Evolutionary conservation across 2,329 filamentous ascomycete genomes (phyloP), one percentile per base, ranked within the genome.

Genomic region (Penicillium sp.): DNA sequence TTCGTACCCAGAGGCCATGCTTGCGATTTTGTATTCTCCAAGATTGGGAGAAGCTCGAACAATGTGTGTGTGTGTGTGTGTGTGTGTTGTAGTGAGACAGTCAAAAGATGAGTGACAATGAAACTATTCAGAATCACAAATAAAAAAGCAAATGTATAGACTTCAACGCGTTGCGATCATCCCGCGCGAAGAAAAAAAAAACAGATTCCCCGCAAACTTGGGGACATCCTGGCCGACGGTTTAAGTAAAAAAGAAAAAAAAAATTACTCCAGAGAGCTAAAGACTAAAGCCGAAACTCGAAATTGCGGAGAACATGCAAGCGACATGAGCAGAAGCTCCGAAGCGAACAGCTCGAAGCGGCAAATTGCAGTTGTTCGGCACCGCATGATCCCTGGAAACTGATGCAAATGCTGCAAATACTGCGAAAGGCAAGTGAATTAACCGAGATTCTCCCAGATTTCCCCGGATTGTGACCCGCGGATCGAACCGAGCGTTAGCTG

Each of bases 271-370:
- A 33, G 15, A 47, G 26, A 9, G 30, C 30, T 35, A 51, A 35
- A 33, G 24, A 38, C 51, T 30, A 28, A 38, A 40, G n/a, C 15
- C 51, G 38, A 42, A 54, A 54, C 35, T 40, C 13, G 33, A 58
- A 56, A 55, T 56, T 61, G 62, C 62, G 62, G 62, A 61, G 62
- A 64, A 61, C 40, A n/a, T 59, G 50, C 35, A 61, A 53, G 61
- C 58, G 61, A 63, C 10, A 13, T 50, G 22, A 44, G 53, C n/a
- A 26, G 19, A 28, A 61, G 54, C 49, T 60, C 56, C 53, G 53
- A 57, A 53, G 42, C 51, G 53, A 62, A 47, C 35, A 56, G 53
- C 44, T 50, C 24, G 38, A 37, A 13, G 26, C 17, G 50, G 56
- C 38, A 62, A 51, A 59, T 53, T 54, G n/a, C 22, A 24, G 30